Evolutionary conservation across 768 basidiomycete genomes (phyloP), one percentile per base, ranked within the genome.

Genomic region (Leucocoprinus leucothites): DNA sequence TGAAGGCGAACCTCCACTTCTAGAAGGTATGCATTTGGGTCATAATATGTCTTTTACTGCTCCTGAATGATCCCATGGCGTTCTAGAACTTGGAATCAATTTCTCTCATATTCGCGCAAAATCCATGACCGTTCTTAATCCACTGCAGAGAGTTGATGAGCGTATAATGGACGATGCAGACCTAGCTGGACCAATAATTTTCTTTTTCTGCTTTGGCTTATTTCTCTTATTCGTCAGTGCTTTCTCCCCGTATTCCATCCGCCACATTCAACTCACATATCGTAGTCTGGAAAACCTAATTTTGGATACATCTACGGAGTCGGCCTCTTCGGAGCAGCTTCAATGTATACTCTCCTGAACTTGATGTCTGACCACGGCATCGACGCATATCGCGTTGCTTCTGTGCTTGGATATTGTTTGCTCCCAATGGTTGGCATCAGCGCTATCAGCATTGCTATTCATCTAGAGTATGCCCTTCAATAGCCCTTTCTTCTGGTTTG

Each of bases 161-260:
- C 87, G 82, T 56, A 98, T 99, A 57, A 99, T 99, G 97, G 97
- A 99, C 70, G 97, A 99, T 63, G 95, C 96, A 19, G 97, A 99
- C 72, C 80, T 99, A 26, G 94, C 96, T 8, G 97, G 97, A 0
- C 97, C 97, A 8, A 82, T 98, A 44, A 82, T 98, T 4, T 98
- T 98, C 74, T 88, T 88, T 66, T 92, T 98, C 68, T 91, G 91
- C 63, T 98, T 98, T 68, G 97, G 88, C 11, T 87, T 90, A 40
- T 93, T 90, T 65, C 80, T 99, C 1, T 82, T 99, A 48, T 82
- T 98, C 58, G 97, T 98, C 55, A 65, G 94, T 84, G 44, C 14
- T 46, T 38, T 22, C 31, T 26, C 26, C 11, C 34, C 57, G 40
- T 28, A 16, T 47, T 42, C 25, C 9, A 19, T 31, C 14, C 47